Conservation (phyloP, 2,329 filamentous ascomycete species). For the Paraconiothyrium sp. region DNA sequence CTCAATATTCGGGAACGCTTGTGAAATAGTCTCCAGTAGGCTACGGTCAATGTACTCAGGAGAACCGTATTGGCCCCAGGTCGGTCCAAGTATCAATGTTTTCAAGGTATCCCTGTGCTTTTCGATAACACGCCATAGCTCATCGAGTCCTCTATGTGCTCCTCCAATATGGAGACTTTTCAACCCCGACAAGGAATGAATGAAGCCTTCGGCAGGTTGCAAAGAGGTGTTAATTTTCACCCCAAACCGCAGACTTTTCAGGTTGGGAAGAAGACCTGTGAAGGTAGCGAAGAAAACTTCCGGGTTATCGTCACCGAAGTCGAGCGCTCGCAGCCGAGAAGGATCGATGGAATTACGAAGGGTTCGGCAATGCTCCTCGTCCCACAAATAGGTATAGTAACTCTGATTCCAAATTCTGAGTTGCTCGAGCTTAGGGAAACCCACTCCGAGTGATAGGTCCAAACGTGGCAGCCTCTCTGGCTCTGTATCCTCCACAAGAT, state of each 20-base stretch:
- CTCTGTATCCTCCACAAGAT: background rate
- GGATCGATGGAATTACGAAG: constrained; percentile 16
- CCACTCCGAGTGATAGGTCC: background rate
- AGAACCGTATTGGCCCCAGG: background rate
- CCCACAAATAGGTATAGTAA: constrained; percentile 7
- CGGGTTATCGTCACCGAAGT: constrained; percentile 20
- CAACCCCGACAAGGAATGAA: background rate
- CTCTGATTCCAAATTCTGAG: constrained; percentile 5
- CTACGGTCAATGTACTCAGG: background rate
- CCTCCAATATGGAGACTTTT: constrained; percentile 11
- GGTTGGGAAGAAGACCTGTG: constrained; percentile 14
- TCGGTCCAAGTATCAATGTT: constrained; percentile 11
- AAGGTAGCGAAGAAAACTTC: constrained; percentile 16
- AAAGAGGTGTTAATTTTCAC: background rate
- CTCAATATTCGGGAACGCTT: background rate
- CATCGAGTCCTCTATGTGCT: background rate
- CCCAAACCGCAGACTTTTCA: constrained; percentile 11
- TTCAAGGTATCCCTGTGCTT: constrained; percentile 20
- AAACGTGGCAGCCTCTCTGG: background rate
- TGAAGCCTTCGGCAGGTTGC: background rate
- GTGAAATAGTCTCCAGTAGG: background rate
- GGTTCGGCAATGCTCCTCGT: constrained; percentile 8
- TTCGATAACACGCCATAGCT: constrained; percentile 20
- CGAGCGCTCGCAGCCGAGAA: constrained; percentile 17
- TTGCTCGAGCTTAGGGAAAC: constrained; percentile 13